Evolutionary conservation across 2,329 filamentous ascomycete genomes (phyloP).

Genomic region (Fusarium neocosmosporiellum): DNA sequence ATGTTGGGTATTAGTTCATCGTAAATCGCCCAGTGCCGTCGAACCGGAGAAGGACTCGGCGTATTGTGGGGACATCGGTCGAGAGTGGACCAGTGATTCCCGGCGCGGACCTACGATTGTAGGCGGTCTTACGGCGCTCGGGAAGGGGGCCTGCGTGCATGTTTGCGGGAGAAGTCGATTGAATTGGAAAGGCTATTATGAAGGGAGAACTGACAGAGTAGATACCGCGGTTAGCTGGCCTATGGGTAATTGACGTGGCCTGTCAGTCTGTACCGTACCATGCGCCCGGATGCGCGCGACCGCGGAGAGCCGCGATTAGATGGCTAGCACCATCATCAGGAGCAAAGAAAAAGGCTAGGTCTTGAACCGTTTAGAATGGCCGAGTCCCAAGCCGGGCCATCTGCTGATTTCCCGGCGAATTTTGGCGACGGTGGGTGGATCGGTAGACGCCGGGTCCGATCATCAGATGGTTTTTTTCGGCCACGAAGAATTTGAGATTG

Average conservation of each 20-base stretch:
- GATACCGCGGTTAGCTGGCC: background rate
- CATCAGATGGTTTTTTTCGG: slow-evolving; percentile 24
- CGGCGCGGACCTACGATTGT: background rate
- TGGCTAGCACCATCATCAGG: background rate
- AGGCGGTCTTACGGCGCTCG: background rate
- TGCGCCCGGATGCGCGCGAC: background rate
- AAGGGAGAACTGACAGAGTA: background rate
- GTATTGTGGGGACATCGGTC: background rate
- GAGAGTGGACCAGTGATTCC: background rate
- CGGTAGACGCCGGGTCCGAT: slow-evolving; percentile 30
- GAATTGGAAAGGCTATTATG: fast-evolving
- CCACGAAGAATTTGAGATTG: background rate
- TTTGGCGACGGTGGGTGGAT: slow-evolving; percentile 7
- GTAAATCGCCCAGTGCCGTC: background rate
- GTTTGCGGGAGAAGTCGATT: fast-evolving
- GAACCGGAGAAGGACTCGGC: background rate
- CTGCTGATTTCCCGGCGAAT: slow-evolving; percentile 24
- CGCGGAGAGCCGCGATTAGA: background rate
- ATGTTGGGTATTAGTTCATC: background rate
- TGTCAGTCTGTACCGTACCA: background rate
- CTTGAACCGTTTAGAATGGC: background rate
- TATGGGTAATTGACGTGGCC: background rate
- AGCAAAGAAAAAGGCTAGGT: background rate
- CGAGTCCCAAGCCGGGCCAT: slow-evolving; percentile 10
- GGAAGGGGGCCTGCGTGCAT: background rate